phyloP scores from a whole-genome alignment of 352 stramenopile species.

The Phytophthora kernoviae region DNA sequence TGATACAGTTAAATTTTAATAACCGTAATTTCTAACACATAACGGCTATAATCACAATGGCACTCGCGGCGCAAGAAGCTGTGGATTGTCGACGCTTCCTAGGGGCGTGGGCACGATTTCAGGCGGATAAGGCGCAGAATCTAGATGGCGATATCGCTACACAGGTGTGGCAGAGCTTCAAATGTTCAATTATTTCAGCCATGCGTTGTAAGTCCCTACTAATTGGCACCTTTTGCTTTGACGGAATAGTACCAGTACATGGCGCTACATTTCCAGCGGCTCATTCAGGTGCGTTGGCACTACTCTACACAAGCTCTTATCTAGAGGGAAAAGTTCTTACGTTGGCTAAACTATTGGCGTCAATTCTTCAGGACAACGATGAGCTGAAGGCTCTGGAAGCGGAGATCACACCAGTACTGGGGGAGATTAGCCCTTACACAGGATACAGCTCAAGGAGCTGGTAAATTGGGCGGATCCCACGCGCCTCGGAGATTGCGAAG shows the following conservation, averaged over 20 bases:
- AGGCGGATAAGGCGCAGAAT: slow-evolving; percentile 26
- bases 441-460: background rate
- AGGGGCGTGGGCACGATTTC: slow-evolving; percentile 56
- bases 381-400: slow-evolving; percentile 28
- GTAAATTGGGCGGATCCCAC: slow-evolving; percentile 22
- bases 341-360: background rate
- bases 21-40: too few species aligned
- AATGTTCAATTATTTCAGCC: background rate
- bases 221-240: background rate
- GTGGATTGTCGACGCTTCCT: slow-evolving; percentile 68
- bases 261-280: slow-evolving; percentile 39
- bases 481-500: slow-evolving; percentile 35
- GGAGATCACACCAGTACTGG: slow-evolving; percentile 22
- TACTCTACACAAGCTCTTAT: background rate
- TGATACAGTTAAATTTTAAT: too few species aligned
- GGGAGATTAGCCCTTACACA: slow-evolving; percentile 27
- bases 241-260: slow-evolving; percentile 38
- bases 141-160: slow-evolving; percentile 5
- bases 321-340: background rate
- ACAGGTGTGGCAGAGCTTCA: slow-evolving; percentile 12
- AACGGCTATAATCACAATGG: slow-evolving; percentile 1
- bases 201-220: background rate
- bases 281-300: slow-evolving; percentile 12
- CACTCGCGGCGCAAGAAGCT: slow-evolving; percentile 9
- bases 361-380: slow-evolving; percentile 5